Base-by-base conservation (phyloP, 2,329 filamentous ascomycete species). In the Trichothecium sympodiale region DNA sequence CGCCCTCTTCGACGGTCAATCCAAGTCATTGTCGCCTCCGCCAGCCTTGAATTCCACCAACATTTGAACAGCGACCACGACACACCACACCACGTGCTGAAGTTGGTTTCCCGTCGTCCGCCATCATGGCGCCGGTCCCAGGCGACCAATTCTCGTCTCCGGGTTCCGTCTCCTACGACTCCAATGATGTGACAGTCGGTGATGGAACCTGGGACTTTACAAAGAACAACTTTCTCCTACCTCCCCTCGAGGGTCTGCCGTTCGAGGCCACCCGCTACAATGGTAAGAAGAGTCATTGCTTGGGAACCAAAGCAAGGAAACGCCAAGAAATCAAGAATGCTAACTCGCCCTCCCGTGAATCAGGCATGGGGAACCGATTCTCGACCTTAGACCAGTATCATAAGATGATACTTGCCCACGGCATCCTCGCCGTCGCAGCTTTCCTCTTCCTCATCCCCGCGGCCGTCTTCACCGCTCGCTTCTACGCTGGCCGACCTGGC, bases 251-350 rank as follows among this genome's bases (percentile, higher is more conserved):
- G 48, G 83, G 82, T 8, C 59, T 85, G 43, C 84, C 87, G 53
- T 84, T 85, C 54, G 80, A 80, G 34, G 88, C 83, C 5, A 88
- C 84, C 77, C 77, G 71, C 53, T 87, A 86, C 60, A 91, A 91
- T 71, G 84, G 82, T 85, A 61, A 46, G 65, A 33, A 31, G 31
- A 30, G 10, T 25, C 20, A 25, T n/a, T n/a, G n/a, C 9, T 23
- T 32, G 14, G 30, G 10, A 32, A 23, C 16, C 16, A 27, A 26
- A 5, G 14, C 8, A 14, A 20, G 7, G 14, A 14, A n/a, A 8
- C 29, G 10, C 25, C 15, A 14, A 17, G 14, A 33, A 25, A 32
- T 18, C n/a, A 15, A 30, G 17, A 7, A 7, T 25, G 13, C 39
- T 45, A 31, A 34, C 30, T 6, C 15, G 12, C 17, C 5, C 12